Conservation (phyloP, 2,329 filamentous ascomycete species). For the Colletotrichum lupini region DNA sequence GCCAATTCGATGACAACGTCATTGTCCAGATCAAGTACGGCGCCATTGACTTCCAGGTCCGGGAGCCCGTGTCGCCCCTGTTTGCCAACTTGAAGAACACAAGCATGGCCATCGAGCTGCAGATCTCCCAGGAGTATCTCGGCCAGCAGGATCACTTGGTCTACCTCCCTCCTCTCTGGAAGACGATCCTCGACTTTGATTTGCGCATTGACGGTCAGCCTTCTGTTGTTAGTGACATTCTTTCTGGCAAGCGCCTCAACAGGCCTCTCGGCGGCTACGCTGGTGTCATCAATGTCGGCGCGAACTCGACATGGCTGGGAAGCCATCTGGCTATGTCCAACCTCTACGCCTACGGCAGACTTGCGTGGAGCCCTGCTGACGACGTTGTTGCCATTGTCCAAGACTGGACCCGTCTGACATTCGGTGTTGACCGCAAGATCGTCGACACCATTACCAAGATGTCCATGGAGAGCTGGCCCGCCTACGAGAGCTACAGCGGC, state of each 20-base stretch:
- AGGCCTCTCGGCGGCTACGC: slow-evolving; percentile 70
- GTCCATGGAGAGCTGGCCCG: slow-evolving; percentile 76
- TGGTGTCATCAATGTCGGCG: slow-evolving; percentile 75
- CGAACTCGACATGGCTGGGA: slow-evolving; percentile 75
- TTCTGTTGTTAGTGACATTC: slow-evolving; percentile 68
- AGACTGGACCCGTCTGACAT: slow-evolving; percentile 77
- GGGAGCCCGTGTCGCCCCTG: slow-evolving; percentile 74
- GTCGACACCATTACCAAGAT: slow-evolving; percentile 69
- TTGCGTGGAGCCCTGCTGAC: slow-evolving; percentile 71
- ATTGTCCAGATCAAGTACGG: slow-evolving; percentile 81
- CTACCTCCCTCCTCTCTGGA: slow-evolving; percentile 76
- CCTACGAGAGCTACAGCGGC: slow-evolving; percentile 77
- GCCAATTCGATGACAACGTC: slow-evolving; percentile 75
- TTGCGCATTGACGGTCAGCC: slow-evolving; percentile 67
- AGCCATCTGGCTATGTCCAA: slow-evolving; percentile 78
- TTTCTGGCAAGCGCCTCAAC: slow-evolving; percentile 69
- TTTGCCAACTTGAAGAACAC: slow-evolving; percentile 64
- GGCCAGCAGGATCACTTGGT: slow-evolving; percentile 77
- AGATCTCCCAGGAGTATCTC: slow-evolving; percentile 77
- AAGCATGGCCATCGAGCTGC: slow-evolving; percentile 68
- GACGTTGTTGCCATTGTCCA: slow-evolving; percentile 63
- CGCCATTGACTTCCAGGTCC: slow-evolving; percentile 79
- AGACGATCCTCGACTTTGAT: slow-evolving; percentile 75
- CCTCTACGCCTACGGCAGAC: slow-evolving; percentile 74
- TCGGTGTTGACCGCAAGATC: slow-evolving; percentile 65